Percentiles rank a stretch among this genome's conserved stretches.
Evolutionary conservation across 768 basidiomycete species (phyloP).

Genomic region (Lactarius vividus): DNA sequence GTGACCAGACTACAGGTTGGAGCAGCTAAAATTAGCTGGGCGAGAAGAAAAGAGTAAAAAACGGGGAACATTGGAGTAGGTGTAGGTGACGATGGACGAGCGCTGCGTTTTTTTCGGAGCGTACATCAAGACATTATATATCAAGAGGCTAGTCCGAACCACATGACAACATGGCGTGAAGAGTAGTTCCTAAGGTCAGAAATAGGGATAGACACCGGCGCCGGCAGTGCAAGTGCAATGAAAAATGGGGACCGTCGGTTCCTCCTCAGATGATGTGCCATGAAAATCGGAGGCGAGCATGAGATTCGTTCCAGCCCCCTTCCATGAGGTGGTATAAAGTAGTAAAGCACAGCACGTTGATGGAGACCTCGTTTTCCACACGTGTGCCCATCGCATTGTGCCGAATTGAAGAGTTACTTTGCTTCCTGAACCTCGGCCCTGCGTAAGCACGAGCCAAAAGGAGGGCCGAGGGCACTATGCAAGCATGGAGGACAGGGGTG

Average conservation of each 20-base stretch:
- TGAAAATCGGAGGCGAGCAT: neutral
- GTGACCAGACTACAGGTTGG: constrained; percentile 8
- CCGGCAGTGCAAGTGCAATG: neutral
- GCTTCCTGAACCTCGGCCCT: neutral
- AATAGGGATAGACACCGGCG: neutral
- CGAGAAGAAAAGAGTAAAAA: constrained; percentile 3
- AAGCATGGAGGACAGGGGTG: neutral
- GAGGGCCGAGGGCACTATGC: neutral
- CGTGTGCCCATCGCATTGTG: neutral
- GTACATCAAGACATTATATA: neutral
- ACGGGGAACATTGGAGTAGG: constrained; percentile 5
- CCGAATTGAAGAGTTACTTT: neutral
- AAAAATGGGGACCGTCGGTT: neutral
- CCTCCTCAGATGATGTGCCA: neutral
- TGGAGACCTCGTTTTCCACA: constrained; percentile 1
- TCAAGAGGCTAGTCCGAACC: neutral
- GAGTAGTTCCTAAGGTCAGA: neutral
- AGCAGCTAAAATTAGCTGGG: constrained; percentile 12
- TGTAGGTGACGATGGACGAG: neutral
- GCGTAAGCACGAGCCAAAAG: neutral
- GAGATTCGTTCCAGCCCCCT: neutral
- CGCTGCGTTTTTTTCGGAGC: neutral
- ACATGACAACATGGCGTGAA: neutral
- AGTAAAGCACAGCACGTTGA: neutral
- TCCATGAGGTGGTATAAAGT: neutral